Base-by-base conservation (phyloP, 2,329 filamentous ascomycete genomes). In the Cercospora sojina region DNA sequence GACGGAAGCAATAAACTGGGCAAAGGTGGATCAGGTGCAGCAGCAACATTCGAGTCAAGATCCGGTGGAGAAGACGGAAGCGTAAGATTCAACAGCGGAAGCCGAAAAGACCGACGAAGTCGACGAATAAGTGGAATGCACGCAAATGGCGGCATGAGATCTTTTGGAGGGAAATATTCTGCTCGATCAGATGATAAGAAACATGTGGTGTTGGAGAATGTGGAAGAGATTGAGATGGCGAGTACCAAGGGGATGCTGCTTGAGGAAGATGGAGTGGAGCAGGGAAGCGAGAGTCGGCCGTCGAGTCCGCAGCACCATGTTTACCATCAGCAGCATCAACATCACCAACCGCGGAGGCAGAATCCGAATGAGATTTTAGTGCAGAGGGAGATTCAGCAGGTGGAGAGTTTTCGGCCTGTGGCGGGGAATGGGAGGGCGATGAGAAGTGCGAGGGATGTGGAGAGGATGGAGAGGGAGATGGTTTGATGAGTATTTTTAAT, bases 381-480 rank as follows among this genome's bases (percentile, higher is more conserved):
- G 55, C 65, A 64, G 47, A 67, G 61, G 12, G 65, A 67, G 9
- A 67, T 67, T 51, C 43, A 67, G 49, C 65, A 67, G 35, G 65
- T 67, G 56, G 56, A 64, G 38, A 60, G 31, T 53, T 29, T 62
- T n/a, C 60, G 57, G 61, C 59, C 13, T 58, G 47, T 62, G 6
- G 41, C 16, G 13, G 47, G 23, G 29, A 56, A 55, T 49, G 64
- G 38, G 57, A 35, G 64, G 25, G 16, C 20, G 35, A 38, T 47
- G 51, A 58, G 56, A 16, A 55, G 58, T 58, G 49, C 56, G 12
- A 66, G 59, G 31, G 43, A 66, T 59, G 25, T 58, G 29, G 59
- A 41, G 55, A 58, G 56, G 29, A 60, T 64, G 57, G 65, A 67
- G 35, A 64, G 65, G 38, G 65, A 64, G 65, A 47, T 64, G 65